phyloP scores from a whole-genome alignment of 768 basidiomycete species.

The Hygrophorus russula region DNA sequence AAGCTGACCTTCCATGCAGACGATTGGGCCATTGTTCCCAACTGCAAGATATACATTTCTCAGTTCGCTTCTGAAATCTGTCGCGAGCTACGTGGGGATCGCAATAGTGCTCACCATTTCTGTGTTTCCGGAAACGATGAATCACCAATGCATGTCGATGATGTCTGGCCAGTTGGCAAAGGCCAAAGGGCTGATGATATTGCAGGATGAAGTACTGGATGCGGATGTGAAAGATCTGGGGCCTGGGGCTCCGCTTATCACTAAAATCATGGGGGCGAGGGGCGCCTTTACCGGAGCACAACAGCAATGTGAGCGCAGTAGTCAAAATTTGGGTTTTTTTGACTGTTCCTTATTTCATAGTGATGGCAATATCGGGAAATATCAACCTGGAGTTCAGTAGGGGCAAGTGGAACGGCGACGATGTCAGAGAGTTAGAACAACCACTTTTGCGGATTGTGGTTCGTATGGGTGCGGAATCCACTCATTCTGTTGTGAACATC shows the following conservation, averaged over 20 bases:
- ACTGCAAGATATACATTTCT: slow-evolving; percentile 27
- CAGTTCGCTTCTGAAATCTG: slow-evolving; percentile 28
- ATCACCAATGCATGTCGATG: slow-evolving; percentile 15
- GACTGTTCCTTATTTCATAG: slow-evolving; percentile 11
- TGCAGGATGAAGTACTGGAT: slow-evolving; percentile 13
- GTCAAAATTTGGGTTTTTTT: slow-evolving; percentile 3
- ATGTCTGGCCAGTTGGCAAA: not conserved
- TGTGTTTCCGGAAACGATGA: slow-evolving; percentile 33
- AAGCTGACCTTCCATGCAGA: not conserved
- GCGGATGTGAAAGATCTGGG: slow-evolving; percentile 12
- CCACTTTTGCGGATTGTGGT: slow-evolving; percentile 23
- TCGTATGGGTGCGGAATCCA: slow-evolving; percentile 21
- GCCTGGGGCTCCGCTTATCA: slow-evolving; percentile 11
- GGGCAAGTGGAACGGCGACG: slow-evolving; percentile 35
- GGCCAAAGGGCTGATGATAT: not conserved
- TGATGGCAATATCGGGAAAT: slow-evolving; percentile 21
- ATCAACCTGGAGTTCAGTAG: slow-evolving; percentile 31
- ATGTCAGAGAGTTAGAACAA: slow-evolving; percentile 23
- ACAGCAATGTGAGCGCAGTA: slow-evolving; percentile 16
- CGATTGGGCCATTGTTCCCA: slow-evolving; percentile 22
- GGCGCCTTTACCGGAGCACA: slow-evolving; percentile 14
- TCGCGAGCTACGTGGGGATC: slow-evolving; percentile 27
- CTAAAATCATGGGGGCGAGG: slow-evolving; percentile 12
- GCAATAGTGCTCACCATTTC: slow-evolving; percentile 25
- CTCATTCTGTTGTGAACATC: slow-evolving; percentile 17